Evolutionary conservation across 2,329 filamentous ascomycete species (phyloP), one percentile per base, ranked within the genome.

Genomic region (Arthrobotrys conoides): DNA sequence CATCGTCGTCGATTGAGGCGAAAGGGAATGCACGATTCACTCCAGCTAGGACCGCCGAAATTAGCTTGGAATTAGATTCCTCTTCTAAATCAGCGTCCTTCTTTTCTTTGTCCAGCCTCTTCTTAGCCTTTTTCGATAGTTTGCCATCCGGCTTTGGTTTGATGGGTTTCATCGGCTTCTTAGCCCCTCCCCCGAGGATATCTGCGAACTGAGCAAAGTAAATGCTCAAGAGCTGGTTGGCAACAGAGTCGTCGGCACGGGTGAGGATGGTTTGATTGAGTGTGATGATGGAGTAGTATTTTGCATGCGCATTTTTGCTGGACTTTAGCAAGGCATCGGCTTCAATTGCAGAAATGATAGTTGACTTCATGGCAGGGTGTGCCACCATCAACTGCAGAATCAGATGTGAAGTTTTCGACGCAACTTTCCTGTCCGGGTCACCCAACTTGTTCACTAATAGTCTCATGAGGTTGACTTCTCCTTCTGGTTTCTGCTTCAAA

Each of bases 21-120:
- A 97, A 99, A 0, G 96, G 96, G 82, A 97, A 94, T 8, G 96
- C 94, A 81, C 96, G 92, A 84, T 99, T 99, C 80, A 99, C 93
- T 81, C 96, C 96, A 12, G 94, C 96, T 82, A 99, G 86, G 66
- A 99, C 90, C 33, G 93, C 93, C 12, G 96, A 96, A 16, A 96
- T 92, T 81, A 99, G 87, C 86, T 98, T 99, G 83, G 98, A 95
- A 5, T 91, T 91, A 51, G 93, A 89, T 83, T 97, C 93, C 55
- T 90, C 88, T 71, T 89, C 89, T 65, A 49, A 81, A 71, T 73
- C 80, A 24, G 41, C 72, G 14, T 71, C 81, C 76, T 82, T 83
- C 44, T 81, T 82, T 18, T 82, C 82, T 59, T 82, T 80, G 53
- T 82, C 81, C 44, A 82, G 82, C 22, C 79, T 71, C 27, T 81